phyloP scores from a whole-genome alignment of 2,329 filamentous ascomycete genomes.

The Aspergillus bombycis region DNA sequence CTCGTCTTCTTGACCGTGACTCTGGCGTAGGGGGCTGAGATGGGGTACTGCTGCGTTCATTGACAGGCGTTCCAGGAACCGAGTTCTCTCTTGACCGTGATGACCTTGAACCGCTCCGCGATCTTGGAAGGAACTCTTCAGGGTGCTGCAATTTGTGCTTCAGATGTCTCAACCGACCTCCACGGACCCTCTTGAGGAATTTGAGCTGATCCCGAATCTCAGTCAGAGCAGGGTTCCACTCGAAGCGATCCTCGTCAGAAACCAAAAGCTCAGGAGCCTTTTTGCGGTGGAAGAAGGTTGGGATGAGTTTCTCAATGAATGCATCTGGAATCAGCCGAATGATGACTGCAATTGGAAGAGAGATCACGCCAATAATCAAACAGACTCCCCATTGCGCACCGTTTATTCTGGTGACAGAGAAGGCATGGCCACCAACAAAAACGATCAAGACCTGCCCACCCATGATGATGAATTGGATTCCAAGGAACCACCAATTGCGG shows the following conservation, averaged over 20 bases:
- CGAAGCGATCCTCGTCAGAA: slow-evolving; percentile 50
- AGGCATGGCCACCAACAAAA: slow-evolving; percentile 69
- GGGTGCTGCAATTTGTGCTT: slow-evolving; percentile 66
- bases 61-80: slow-evolving; percentile 59
- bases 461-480: slow-evolving; percentile 67
- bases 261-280: slow-evolving; percentile 47
- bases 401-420: slow-evolving; percentile 64
- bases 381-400: slow-evolving; percentile 71
- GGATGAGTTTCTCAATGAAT: slow-evolving; percentile 50
- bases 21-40: slow-evolving; percentile 58
- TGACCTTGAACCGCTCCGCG: slow-evolving; percentile 42
- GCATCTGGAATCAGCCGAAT: slow-evolving; percentile 64
- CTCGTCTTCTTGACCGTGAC: slow-evolving; percentile 51
- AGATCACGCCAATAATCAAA: slow-evolving; percentile 67
- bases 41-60: slow-evolving; percentile 46
- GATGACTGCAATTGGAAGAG: slow-evolving; percentile 66
- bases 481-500: slow-evolving; percentile 54
- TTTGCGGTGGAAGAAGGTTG: slow-evolving; percentile 41
- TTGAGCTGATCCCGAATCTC: slow-evolving; percentile 66
- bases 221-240: slow-evolving; percentile 64
- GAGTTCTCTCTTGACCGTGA: slow-evolving; percentile 45
- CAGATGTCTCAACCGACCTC: slow-evolving; percentile 62
- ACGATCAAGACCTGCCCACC: slow-evolving; percentile 73
- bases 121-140: slow-evolving; percentile 47
- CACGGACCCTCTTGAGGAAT: slow-evolving; percentile 66